These are phyloP conservation scores for Aspergillus terreus DNA, from an alignment of 2,329 filamentous ascomycete genomes.

Conservation along the genomic window DNA sequence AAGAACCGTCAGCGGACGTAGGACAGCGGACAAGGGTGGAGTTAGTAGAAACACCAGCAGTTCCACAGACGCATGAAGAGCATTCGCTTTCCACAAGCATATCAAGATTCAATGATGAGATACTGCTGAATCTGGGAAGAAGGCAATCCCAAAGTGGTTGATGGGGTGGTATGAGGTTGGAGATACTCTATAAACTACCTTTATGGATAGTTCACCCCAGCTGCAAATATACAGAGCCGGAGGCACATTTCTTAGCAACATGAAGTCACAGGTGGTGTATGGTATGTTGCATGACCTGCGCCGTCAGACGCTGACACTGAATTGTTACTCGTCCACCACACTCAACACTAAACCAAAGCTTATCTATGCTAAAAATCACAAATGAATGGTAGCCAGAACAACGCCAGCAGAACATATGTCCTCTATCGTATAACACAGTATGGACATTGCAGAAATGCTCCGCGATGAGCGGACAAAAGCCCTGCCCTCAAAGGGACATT, in stretches of 20 bases:
- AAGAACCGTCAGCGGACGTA: too few species aligned
- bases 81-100: too few species aligned
- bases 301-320: too few species aligned
- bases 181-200: neutral
- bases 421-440: neutral
- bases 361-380: neutral
- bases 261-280: neutral
- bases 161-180: neutral
- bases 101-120: too few species aligned
- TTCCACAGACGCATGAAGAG: too few species aligned
- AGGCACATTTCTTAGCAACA: too few species aligned
- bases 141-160: neutral
- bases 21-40: too few species aligned
- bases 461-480: slow-evolving; percentile 15
- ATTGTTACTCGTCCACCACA: too few species aligned
- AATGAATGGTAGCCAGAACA: slow-evolving; percentile 15
- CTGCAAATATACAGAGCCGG: neutral
- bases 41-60: too few species aligned
- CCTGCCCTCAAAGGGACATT: slow-evolving; percentile 24
- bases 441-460: neutral
- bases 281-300: too few species aligned
- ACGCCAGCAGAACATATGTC: slow-evolving; percentile 18
- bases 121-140: neutral
- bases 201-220: slow-evolving; percentile 1
- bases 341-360: neutral